These are phyloP conservation scores for Elsinoe australis DNA, from an alignment of 2,329 filamentous ascomycete species.

Conservation along the genomic window DNA sequence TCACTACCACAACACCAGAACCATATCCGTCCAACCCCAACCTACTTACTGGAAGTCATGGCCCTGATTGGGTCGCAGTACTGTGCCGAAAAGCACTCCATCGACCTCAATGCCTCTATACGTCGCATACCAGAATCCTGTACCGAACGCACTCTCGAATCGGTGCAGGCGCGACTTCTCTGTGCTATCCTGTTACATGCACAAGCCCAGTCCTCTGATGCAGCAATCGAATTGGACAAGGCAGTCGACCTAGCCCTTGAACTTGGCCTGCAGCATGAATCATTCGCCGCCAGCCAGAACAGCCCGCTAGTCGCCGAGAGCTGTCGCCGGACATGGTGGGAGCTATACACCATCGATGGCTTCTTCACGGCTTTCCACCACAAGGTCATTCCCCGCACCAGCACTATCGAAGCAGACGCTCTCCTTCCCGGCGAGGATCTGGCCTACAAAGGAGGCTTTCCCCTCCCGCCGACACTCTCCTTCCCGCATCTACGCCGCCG, in stretches of 20 bases:
- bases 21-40: conserved; percentile 36
- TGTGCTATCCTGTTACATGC: conserved; percentile 73
- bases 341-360: conserved; percentile 69
- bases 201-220: conserved; percentile 61
- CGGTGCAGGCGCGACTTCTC: conserved; percentile 70
- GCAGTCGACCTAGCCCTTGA: conserved; percentile 66
- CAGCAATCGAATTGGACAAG: conserved; percentile 57
- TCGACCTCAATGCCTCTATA: conserved; percentile 43
- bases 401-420: conserved; percentile 59
- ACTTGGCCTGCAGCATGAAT: conserved; percentile 64
- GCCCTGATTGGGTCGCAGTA: conserved; percentile 52
- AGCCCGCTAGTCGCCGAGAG: conserved; percentile 69
- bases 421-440: conserved; percentile 74
- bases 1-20: conserved; percentile 43
- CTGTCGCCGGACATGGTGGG: conserved; percentile 89
- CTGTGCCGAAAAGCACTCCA: conserved; percentile 40
- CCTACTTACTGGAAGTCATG: conserved; percentile 47
- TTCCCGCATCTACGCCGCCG: conserved; percentile 7
- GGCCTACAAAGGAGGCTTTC: conserved; percentile 48
- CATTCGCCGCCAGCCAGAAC: conserved; percentile 59
- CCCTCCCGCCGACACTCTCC: conserved; percentile 24
- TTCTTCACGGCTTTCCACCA: conserved; percentile 75
- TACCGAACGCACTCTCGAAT: conserved; percentile 36
- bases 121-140: conserved; percentile 16
- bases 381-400: conserved; percentile 61